Evolutionary conservation across 768 basidiomycete species (phyloP), one percentile per base, ranked within the genome.

Genomic region (Crucibulum laeve): DNA sequence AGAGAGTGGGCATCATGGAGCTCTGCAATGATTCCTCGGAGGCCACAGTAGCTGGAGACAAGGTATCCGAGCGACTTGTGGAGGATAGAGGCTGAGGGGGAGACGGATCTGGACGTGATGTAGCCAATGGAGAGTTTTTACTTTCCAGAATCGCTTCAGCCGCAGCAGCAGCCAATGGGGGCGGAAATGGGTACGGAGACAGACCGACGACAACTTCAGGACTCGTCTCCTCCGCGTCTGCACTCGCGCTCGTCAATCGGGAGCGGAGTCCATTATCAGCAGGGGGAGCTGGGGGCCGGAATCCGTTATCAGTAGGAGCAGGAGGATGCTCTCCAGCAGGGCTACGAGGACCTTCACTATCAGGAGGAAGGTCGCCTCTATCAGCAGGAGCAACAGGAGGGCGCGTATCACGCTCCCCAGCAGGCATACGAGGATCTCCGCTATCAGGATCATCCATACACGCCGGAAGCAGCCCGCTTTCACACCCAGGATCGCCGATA

Each of bases 1-100:
- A 87, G 54, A 69, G 87, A 48, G 80, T 90, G 76, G 74, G 82
- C 63, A 82, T 90, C 76, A 77, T 89, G 85, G 87, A 90, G 53
- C 83, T 90, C 75, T 88, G 87, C 77, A 87, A 89, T 76, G 84
- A 85, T 70, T 60, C 70, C 36, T 43, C 53, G 51, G 43, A n/a
- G n/a, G 8, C 54, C 46, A 42, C 37, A 21, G n/a, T 56, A 43
- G 51, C 53, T 51, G 43, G 71, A 63, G 65, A 76, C 72, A 49
- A 76, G 74, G 45, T 54, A 55, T 53, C 55, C 50, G 44, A 53
- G 48, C 53, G 53, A 55, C 13, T 14, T 11, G 24, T 11, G 11
- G 39, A 4, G 5, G 3, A n/a, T n/a, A n/a, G n/a, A n/a, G n/a
- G n/a, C n/a, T n/a, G 21, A 17, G 38, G 36, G 25, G 35, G 24